Evolutionary conservation across 768 basidiomycete species (phyloP), one percentile per base, ranked within the genome.

Genomic region (Tubosaeta sp.): DNA sequence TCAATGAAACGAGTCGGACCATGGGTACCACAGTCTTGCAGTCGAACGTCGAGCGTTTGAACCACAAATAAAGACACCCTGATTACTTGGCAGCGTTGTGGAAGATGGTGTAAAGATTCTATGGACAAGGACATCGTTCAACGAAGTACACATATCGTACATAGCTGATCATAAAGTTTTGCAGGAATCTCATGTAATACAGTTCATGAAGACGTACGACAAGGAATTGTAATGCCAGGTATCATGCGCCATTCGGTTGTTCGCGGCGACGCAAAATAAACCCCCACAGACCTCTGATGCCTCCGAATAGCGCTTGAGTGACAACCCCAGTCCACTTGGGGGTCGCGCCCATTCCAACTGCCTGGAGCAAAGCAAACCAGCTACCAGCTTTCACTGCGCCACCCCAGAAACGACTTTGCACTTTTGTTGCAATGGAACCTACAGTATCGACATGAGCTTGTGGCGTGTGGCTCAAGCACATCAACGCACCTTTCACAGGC

Each of bases 361-460:
- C 45, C 34, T 59, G 60, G 7, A 62, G 52, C 14, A 9, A 22
- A 16, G 61, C 16, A 32, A 62, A 62, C 52, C 54, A 62, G 26
- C 54, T 53, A 3, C 44, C 44, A 3, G 57, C 0, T 19, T 19
- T 8, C 8, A 62, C 50, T 5, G 46, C 39, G 0, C 5, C 52
- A 0, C 60, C 54, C 45, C 42, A 59, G 17, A 62, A 44, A 5
- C 0, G 5, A 0, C 27, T 34, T 43, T 63, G 61, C 13, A 51
- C 3, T 50, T 41, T 52, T n/a, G 60, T 51, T 9, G 59, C 59
- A 22, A 32, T 19, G 2, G 56, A 62, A 34, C 56, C 60, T 62
- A 43, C 17, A 2, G 7, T 19, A 16, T 37, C 29, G 4, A 33
- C 19, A 11, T 48, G 6, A 37, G 5, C 17, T 7, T n/a, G 12